phyloP scores from a whole-genome alignment of 106 monocot species.

The Amphibolis antarctica region DNA sequence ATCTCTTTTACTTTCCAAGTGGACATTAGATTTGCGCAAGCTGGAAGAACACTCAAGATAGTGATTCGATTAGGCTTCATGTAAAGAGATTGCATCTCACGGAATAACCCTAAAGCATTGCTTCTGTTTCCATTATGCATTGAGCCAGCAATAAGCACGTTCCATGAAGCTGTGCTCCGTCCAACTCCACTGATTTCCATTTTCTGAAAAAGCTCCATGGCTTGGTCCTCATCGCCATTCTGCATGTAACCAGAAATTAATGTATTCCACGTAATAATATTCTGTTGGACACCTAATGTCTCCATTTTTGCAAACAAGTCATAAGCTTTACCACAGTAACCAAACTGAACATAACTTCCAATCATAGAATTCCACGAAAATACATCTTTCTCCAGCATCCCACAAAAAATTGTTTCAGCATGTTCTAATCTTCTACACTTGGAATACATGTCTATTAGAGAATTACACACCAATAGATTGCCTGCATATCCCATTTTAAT shows the following conservation, averaged over 20 bases:
- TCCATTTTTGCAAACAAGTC: constrained; percentile 79
- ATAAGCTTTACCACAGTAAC: constrained; percentile 65
- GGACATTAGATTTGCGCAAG: constrained; percentile 48
- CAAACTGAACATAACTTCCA: constrained; percentile 55
- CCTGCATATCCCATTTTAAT: constrained; percentile 29
- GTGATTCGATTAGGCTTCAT: constrained; percentile 53
- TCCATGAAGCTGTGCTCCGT: constrained; percentile 73
- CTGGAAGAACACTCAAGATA: constrained; percentile 64
- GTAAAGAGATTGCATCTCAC: constrained; percentile 46
- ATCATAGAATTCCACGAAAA: constrained; percentile 96
- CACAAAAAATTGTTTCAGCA: constrained; percentile 41
- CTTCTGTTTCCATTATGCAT: constrained; percentile 39
- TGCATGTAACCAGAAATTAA: constrained; percentile 82
- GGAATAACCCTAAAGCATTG: constrained; percentile 52
- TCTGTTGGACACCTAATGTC: constrained; percentile 31
- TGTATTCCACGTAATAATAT: constrained; percentile 86
- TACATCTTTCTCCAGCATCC: constrained; percentile 44
- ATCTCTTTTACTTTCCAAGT: constrained; percentile 69
- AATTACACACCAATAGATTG: constrained; percentile 48
- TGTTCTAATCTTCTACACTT: constrained; percentile 62
- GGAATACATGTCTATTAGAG: constrained; percentile 74
- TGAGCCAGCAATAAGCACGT: constrained; percentile 64
- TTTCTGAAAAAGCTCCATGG: constrained; percentile 60
- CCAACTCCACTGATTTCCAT: constrained; percentile 64
- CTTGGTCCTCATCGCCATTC: constrained; percentile 69